These are phyloP conservation scores for Nadsonia commutata DNA, from an alignment of 1,139 yeast genomes.

Conservation along the genomic window DNA sequence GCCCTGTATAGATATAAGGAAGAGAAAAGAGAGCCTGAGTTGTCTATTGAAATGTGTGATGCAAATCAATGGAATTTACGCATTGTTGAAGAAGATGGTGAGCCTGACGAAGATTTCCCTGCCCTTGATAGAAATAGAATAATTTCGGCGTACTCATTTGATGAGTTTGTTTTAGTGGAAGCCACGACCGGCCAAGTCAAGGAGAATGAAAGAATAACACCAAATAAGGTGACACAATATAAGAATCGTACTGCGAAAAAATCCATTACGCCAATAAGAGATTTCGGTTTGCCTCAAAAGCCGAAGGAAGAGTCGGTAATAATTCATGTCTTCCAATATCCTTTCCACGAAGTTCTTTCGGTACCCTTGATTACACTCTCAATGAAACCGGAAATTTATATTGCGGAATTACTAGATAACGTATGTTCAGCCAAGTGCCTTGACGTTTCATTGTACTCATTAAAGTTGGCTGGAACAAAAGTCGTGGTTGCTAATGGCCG, in stretches of 20 bases:
- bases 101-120: slow-evolving; percentile 33
- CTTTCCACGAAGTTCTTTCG: slow-evolving; percentile 24
- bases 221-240: slow-evolving; percentile 11
- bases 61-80: slow-evolving; percentile 29
- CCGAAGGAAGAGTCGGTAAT: slow-evolving; percentile 7
- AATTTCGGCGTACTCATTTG: slow-evolving; percentile 28
- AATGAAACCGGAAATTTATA: slow-evolving; percentile 10
- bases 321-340: slow-evolving; percentile 19
- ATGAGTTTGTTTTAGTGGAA: slow-evolving; percentile 30
- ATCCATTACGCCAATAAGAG: background rate
- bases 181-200: slow-evolving; percentile 24
- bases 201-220: slow-evolving; percentile 23
- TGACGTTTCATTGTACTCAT: slow-evolving; percentile 21
- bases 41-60: slow-evolving; percentile 21
- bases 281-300: background rate
- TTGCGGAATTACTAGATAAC: slow-evolving; percentile 17
- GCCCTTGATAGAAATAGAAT: slow-evolving; percentile 29
- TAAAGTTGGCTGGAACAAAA: slow-evolving; percentile 22
- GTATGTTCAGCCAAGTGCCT: slow-evolving; percentile 22
- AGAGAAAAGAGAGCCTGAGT: slow-evolving; percentile 18
- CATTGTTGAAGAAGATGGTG: slow-evolving; percentile 33
- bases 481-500: slow-evolving; percentile 10
- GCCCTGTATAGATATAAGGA: slow-evolving; percentile 24
- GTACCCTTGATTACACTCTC: slow-evolving; percentile 10
- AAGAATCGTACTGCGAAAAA: slow-evolving; percentile 1